phyloP scores from a whole-genome alignment of 2,329 filamentous ascomycete genomes.

The Metarhizium brunneum region DNA sequence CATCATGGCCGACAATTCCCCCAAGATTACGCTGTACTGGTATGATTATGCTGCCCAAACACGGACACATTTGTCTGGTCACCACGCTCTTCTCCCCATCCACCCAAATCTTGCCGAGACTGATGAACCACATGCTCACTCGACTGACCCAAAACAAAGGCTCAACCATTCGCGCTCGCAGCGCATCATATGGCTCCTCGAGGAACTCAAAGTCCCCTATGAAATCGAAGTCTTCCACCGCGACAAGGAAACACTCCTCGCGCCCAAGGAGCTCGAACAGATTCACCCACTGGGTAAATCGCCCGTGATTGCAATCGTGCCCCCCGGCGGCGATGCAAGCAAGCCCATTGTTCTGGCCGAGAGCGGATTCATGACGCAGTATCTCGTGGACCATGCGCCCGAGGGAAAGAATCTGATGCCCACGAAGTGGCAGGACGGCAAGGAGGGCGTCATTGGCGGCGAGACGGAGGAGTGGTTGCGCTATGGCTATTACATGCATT shows the following conservation, averaged over 20 bases:
- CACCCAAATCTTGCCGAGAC: neutral
- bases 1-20: constrained; percentile 20
- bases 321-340: constrained; percentile 21
- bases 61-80: no score
- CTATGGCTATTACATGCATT: constrained; percentile 68
- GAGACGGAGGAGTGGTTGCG: constrained; percentile 53
- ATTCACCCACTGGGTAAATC: constrained; percentile 84
- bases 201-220: constrained; percentile 72
- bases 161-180: constrained; percentile 76
- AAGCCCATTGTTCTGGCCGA: constrained; percentile 63
- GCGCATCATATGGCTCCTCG: constrained; percentile 76
- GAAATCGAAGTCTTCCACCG: constrained; percentile 74
- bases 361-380: constrained; percentile 73
- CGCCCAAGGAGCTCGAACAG: constrained; percentile 65
- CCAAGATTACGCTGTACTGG: constrained; percentile 58
- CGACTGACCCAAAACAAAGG: constrained; percentile 37
- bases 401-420: constrained; percentile 39
- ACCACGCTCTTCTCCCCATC: neutral
- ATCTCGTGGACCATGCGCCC: constrained; percentile 59
- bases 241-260: constrained; percentile 48
- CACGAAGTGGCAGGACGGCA: constrained; percentile 45
- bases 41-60: constrained; percentile 18
- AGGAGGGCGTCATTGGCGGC: constrained; percentile 46
- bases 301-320: constrained; percentile 61
- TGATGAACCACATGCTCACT: neutral